phyloP scores from a whole-genome alignment of 352 stramenopile species.

The Globisporangium nodosum region DNA sequence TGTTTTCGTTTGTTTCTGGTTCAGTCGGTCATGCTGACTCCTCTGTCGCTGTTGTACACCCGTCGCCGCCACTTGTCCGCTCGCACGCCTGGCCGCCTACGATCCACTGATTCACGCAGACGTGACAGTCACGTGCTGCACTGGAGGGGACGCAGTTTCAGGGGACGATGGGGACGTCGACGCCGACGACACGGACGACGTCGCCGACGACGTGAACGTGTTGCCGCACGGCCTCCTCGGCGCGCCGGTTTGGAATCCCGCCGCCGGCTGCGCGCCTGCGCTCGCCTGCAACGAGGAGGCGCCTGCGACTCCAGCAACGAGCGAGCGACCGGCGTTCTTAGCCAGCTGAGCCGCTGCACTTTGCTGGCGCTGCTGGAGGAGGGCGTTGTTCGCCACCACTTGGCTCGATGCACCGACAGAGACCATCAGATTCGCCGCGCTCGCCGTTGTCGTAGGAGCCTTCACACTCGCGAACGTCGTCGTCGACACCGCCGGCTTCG shows the following conservation, averaged over 20 bases:
- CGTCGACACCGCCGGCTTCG: not conserved
- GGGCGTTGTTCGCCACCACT: not conserved
- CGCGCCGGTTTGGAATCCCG: slow-evolving; percentile 23
- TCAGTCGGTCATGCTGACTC: not conserved
- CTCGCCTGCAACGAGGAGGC: slow-evolving; percentile 1
- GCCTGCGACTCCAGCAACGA: slow-evolving; percentile 1
- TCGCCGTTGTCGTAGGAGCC: not conserved
- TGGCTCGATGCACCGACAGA: slow-evolving; percentile 5
- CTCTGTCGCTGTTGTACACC: no score
- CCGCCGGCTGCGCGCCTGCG: slow-evolving; percentile 14
- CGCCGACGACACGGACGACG: slow-evolving; percentile 35
- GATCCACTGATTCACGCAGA: slow-evolving; percentile 33
- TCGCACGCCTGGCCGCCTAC: not conserved
- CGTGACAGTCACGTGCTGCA: slow-evolving; percentile 69
- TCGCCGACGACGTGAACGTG: slow-evolving; percentile 34
- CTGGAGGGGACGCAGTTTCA: slow-evolving; percentile 34
- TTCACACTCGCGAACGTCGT: slow-evolving; percentile 4
- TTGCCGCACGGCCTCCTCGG: slow-evolving; percentile 40
- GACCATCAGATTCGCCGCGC: slow-evolving; percentile 8
- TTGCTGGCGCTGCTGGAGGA: slow-evolving; percentile 14
- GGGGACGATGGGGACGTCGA: slow-evolving; percentile 37
- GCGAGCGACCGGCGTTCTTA: slow-evolving; percentile 7
- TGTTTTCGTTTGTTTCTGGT: not conserved
- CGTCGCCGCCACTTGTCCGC: not conserved
- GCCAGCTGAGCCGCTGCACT: slow-evolving; percentile 7